Base-by-base conservation (phyloP, 78 protist species). In the Cavenderia fasciculata region DNA sequence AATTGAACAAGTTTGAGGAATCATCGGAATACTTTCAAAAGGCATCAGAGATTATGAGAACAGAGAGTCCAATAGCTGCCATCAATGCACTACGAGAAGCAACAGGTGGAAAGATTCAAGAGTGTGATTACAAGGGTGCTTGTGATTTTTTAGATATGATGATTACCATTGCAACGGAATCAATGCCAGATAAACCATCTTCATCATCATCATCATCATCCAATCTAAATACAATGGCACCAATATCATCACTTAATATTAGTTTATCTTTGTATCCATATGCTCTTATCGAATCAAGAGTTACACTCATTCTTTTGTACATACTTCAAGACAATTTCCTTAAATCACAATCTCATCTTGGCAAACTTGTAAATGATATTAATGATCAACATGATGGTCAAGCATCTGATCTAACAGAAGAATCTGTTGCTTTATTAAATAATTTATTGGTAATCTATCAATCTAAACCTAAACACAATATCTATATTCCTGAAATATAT, bases 61-160 rank as follows among this genome's bases (percentile, higher is more conserved):
- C 89, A 14, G 89, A 82, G 40, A 66, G 77, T 66, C 89, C 89
- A 36, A 82, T 68, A 2, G 46, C 69, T 2, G 49, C 89, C 3
- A 82, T 82, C 46, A 61, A 68, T 19, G 49, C 89, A 43, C 52
- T 82, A 34, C 65, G 68, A 68, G 89, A 82, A 38, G 89, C 89
- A 18, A 40, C 54, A 21, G 44, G 68, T 41, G 65, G 89, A 56
- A 82, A 82, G 72, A 68, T 82, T 51, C 40, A 68, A 56, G 89
- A 82, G 52, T 82, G 65, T 61, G 77, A 82, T 56, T 82, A 82
- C 44, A 82, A 82, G 16, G 89, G 89, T 65, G 89, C 89, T 41
- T 82, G 89, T 54, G 77, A 82, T 54, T 56, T 52, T 27, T 54
- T 82, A 40, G 89, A 82, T 68, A 10, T 51, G 19, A 68, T 82